phyloP scores from a whole-genome alignment of 2,329 filamentous ascomycete species.

The Aspergillus aculeatinus region DNA sequence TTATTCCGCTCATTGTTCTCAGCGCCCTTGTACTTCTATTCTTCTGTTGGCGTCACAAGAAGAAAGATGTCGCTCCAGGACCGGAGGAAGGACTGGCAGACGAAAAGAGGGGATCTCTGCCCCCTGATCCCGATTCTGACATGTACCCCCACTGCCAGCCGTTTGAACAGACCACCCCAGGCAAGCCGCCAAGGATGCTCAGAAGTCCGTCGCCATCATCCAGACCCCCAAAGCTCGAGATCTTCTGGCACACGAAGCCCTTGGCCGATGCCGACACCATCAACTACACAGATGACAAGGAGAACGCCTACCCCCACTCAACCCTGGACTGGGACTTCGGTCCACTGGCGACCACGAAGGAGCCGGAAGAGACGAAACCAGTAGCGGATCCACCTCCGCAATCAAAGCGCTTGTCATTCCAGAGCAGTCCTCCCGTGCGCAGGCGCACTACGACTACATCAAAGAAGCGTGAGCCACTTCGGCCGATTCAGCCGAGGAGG shows the following conservation, averaged over 20 bases:
- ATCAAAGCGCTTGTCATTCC: slow-evolving; percentile 30
- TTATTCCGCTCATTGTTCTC: slow-evolving; percentile 35
- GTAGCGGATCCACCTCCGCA: slow-evolving; percentile 21
- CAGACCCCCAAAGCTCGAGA: slow-evolving; percentile 35
- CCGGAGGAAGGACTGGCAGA: slow-evolving; percentile 22
- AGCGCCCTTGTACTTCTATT: slow-evolving; percentile 32
- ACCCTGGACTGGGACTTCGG: slow-evolving; percentile 32
- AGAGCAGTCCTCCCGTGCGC: slow-evolving; percentile 30
- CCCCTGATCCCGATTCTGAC: slow-evolving; percentile 20
- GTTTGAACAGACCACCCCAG: slow-evolving; percentile 21
- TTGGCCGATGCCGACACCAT: slow-evolving; percentile 23
- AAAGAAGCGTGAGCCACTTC: slow-evolving; percentile 36
- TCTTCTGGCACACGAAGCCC: slow-evolving; percentile 33
- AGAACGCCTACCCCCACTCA: slow-evolving; percentile 28
- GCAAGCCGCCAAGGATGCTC: slow-evolving; percentile 23
- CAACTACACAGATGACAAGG: slow-evolving; percentile 21
- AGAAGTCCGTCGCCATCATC: slow-evolving; percentile 28
- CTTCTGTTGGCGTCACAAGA: slow-evolving; percentile 36
- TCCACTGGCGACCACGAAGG: slow-evolving; percentile 22
- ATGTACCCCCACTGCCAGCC: slow-evolving; percentile 27
- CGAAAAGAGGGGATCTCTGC: slow-evolving; percentile 24
- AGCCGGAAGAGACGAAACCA: slow-evolving; percentile 23
- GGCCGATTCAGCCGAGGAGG: slow-evolving; percentile 35
- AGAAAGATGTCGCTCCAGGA: slow-evolving; percentile 24
- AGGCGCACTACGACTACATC: slow-evolving; percentile 31